Base-by-base conservation (phyloP, 2,329 filamentous ascomycete genomes). In the Colletotrichum destructivum region DNA sequence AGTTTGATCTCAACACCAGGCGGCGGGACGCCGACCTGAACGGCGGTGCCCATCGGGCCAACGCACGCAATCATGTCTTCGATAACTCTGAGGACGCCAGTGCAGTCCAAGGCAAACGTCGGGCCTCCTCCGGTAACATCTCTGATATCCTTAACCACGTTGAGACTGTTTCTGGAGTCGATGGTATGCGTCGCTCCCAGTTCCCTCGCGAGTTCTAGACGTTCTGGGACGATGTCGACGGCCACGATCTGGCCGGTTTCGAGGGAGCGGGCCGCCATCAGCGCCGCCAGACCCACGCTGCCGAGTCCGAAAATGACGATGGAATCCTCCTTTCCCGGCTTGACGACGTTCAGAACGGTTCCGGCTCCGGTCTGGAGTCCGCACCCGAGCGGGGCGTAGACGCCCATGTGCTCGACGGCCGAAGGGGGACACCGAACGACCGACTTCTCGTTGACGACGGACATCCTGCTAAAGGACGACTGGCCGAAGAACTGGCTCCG, bases 21-120 rank as follows among this genome's bases (percentile, higher is more conserved):
- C 2, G 67, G 67, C 23, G 67, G 67, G 26, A 70, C 67, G n/a
- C 67, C 67, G 42, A 70, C 67, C 1, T 66, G 55, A 2, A 70
- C 62, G 2, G 67, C 67, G 31, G 56, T 66, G 6, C 67, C 67
- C 11, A 56, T 8, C 2, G 67, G 49, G 13, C 55, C 51, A 40
- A 70, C 55, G 13, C 67, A 70, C 9, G 47, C 62, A 4, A 70
- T 61, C 55, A 61, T 61, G 40, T 70, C 67, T 38, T 70, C 67
- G 9, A 98, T 99, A 66, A 99, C 96, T 76, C 91, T 90, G 61
- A 98, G 95, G 79, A 98, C 98, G 72, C 96, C 96, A 8, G 96
- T 99, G 88, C 96, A 98, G 87, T 99, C 96, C 82, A 99, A 98
- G 60, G 96, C 98, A 88, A 98, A 98, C 86, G 98, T 96, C 81